Evolutionary conservation across 495 filamentous ascomycete genomes (phyloP).

Genomic region (Annulohypoxylon maeteangense): DNA sequence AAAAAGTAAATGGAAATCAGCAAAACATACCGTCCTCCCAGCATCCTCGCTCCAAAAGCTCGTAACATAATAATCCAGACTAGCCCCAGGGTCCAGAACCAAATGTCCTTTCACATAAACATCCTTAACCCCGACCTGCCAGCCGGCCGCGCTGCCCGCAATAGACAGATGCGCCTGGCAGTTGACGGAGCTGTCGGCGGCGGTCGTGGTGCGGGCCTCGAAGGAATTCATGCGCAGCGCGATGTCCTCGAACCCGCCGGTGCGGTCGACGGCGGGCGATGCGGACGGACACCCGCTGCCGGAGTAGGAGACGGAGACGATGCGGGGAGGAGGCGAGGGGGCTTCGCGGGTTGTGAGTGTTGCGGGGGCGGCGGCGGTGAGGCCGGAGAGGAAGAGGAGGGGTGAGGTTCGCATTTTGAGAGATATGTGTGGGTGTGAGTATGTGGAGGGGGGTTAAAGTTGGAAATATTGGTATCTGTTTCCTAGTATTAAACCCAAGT

Average conservation of each 20-base stretch:
- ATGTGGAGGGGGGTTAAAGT: neutral
- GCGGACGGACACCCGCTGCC: constrained; percentile 52
- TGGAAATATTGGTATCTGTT: constrained; percentile 1
- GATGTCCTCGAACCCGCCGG: constrained; percentile 51
- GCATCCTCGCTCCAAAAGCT: constrained; percentile 56
- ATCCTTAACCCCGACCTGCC: constrained; percentile 54
- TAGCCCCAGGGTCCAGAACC: constrained; percentile 48
- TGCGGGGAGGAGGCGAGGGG: constrained; percentile 41
- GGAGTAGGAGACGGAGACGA: constrained; percentile 52
- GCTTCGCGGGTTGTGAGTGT: constrained; percentile 22
- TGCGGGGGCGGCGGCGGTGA: constrained; percentile 42
- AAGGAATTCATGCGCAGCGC: constrained; percentile 51
- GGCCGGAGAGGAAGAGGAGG: constrained; percentile 41
- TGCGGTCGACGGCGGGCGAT: constrained; percentile 45
- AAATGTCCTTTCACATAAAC: constrained; percentile 51
- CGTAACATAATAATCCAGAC: constrained; percentile 51
- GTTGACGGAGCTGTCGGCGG: constrained; percentile 47
- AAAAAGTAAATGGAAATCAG: too few species aligned
- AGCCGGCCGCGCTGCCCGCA: constrained; percentile 50
- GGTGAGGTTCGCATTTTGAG: constrained; percentile 43
- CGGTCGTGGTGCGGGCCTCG: constrained; percentile 42
- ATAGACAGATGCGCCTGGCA: constrained; percentile 55
- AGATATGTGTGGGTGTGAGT: neutral
- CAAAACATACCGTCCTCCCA: constrained; percentile 44
- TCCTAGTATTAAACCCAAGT: neutral